Conservation (phyloP, 2,329 filamentous ascomycete species). For the Trichoderma koningiopsis region DNA sequence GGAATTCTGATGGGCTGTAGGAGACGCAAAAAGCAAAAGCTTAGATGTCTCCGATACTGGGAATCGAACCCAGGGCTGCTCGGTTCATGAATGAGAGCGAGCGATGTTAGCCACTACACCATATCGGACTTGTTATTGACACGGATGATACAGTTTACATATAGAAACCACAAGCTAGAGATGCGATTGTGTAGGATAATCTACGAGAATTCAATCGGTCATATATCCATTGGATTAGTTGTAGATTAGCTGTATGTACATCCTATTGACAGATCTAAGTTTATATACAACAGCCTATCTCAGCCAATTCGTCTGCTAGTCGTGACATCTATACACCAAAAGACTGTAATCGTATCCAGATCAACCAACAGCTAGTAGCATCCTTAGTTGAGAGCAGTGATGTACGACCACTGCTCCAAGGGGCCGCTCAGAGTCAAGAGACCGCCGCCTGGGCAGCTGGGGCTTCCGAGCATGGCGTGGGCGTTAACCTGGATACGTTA, state of each 20-base stretch:
- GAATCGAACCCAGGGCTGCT: slow-evolving; percentile 29
- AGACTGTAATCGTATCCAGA: background rate
- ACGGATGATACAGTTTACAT: background rate
- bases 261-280: background rate
- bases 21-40: background rate
- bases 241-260: background rate
- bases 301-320: background rate
- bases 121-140: slow-evolving; percentile 33
- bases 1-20: background rate
- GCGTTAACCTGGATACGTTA: background rate
- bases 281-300: background rate
- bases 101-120: slow-evolving; percentile 44
- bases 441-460: background rate
- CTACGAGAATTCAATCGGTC: too few species aligned
- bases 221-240: background rate
- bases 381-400: background rate
- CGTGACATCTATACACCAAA: background rate
- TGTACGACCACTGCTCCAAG: slow-evolving; percentile 1
- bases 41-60: slow-evolving; percentile 25
- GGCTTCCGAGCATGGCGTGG: background rate
- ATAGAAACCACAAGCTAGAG: background rate
- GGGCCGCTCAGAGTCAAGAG: background rate
- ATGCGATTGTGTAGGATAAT: background rate
- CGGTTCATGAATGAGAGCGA: slow-evolving; percentile 30
- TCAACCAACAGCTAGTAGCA: background rate